phyloP scores from a whole-genome alignment of 345 rosid genomes.

The thale cress (Arabidopsis thaliana) region TAIR10.1 NC_003074.8:3740001-3740500 shows the following conservation, averaged over 20 bases:
- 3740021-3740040: slow-evolving; percentile 20
- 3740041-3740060: slow-evolving; percentile 43
- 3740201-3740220: slow-evolving; percentile 55
- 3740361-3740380: slow-evolving; percentile 77
- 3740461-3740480: slow-evolving; percentile 55
- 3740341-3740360: slow-evolving; percentile 56
- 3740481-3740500: slow-evolving; percentile 76
- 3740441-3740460: slow-evolving; percentile 63
- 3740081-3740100: slow-evolving; percentile 79
- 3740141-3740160: slow-evolving; percentile 52
- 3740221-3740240: slow-evolving; percentile 53
- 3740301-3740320: slow-evolving; percentile 67
- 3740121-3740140: slow-evolving; percentile 54
- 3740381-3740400: slow-evolving; percentile 73
- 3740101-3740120: slow-evolving; percentile 68
- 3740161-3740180: slow-evolving; percentile 55
- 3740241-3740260: slow-evolving; percentile 56
- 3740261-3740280: slow-evolving; percentile 62
- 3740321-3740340: slow-evolving; percentile 59
- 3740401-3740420: slow-evolving; percentile 65
- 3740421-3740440: slow-evolving; percentile 77
- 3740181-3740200: slow-evolving; percentile 61
- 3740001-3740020: slow-evolving; percentile 28
- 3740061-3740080: slow-evolving; percentile 81
- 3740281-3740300: slow-evolving; percentile 73